Percentiles rank a stretch among this genome's conserved stretches.
phyloP scores from a whole-genome alignment of 2,329 filamentous ascomycete genomes.

The Penicillium sp. region DNA sequence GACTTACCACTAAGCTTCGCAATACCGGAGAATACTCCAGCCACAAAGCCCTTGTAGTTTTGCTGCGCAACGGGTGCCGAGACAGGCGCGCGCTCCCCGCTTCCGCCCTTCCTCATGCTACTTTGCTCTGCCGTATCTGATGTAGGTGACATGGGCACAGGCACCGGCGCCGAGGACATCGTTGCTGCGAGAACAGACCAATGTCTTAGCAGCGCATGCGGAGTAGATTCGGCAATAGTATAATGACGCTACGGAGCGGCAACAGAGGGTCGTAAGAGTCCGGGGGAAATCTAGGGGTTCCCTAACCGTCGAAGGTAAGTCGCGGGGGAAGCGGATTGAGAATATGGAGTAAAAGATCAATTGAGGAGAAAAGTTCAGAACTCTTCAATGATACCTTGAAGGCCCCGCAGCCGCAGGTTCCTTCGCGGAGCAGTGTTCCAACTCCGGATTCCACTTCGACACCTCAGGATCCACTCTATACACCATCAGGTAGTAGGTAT shows the following conservation, averaged over 20 bases:
- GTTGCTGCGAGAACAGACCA: not conserved
- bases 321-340: not conserved
- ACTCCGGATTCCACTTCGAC: slow-evolving; percentile 12
- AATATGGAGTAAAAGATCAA: slow-evolving; percentile 3
- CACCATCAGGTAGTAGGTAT: too few relatives aligned
- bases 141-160: slow-evolving; percentile 5
- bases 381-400: slow-evolving; percentile 13
- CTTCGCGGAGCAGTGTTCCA: slow-evolving; percentile 18
- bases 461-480: not conserved
- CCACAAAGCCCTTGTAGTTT: slow-evolving; percentile 94
- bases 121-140: slow-evolving; percentile 4
- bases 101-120: not conserved
- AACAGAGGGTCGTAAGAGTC: not conserved
- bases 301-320: not conserved
- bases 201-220: slow-evolving; percentile 10
- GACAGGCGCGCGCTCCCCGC: slow-evolving; percentile 7
- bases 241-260: not conserved
- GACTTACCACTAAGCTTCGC: slow-evolving; percentile 74
- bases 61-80: slow-evolving; percentile 22
- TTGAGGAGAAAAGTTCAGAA: slow-evolving; percentile 8
- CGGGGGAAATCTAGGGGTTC: not conserved
- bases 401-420: slow-evolving; percentile 12
- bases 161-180: slow-evolving; percentile 25
- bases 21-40: slow-evolving; percentile 90
- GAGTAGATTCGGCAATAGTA: not conserved